Evolutionary conservation across 2,329 filamentous ascomycete species (phyloP).

Genomic region (Atkinsonella texensis): DNA sequence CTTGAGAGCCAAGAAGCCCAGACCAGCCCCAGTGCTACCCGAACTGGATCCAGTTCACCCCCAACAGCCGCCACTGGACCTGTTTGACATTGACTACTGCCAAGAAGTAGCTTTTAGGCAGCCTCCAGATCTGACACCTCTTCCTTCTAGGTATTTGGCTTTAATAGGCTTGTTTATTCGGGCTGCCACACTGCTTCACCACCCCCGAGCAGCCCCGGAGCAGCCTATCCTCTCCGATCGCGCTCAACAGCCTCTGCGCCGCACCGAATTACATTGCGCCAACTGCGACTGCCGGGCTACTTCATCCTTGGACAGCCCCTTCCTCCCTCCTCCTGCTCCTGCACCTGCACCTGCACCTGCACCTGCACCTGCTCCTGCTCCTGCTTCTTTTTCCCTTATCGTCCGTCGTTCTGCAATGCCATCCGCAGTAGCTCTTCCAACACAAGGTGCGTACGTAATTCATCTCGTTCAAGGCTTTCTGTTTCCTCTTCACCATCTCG

Average conservation of each 20-base stretch:
- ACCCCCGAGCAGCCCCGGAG: too few species aligned
- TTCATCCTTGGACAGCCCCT: background rate
- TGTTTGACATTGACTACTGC: too few species aligned
- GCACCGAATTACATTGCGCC: background rate
- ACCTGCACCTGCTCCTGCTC: background rate
- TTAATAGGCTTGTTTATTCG: background rate
- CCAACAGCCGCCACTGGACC: too few species aligned
- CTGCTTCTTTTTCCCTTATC: slow-evolving; percentile 1
- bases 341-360: background rate
- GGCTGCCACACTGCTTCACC: background rate
- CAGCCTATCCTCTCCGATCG: too few species aligned
- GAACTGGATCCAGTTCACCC: background rate
- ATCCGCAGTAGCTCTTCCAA: slow-evolving; percentile 11
- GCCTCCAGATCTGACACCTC: too few species aligned
- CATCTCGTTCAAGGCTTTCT: background rate
- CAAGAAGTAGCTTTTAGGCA: too few species aligned
- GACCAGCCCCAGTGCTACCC: background rate
- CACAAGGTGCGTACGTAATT: slow-evolving; percentile 14
- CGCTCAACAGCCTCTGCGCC: background rate
- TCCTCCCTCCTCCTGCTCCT: background rate
- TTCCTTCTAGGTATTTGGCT: too few species aligned
- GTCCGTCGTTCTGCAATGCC: slow-evolving; percentile 11
- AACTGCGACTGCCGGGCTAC: background rate
- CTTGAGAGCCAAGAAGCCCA: too few species aligned
- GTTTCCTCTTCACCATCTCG: background rate